A percentile compares a stretch with the other conserved stretches of the same genome.
These are phyloP conservation scores for Penicillium odoratum DNA, from an alignment of 495 filamentous ascomycete genomes.

Conservation along the genomic window DNA sequence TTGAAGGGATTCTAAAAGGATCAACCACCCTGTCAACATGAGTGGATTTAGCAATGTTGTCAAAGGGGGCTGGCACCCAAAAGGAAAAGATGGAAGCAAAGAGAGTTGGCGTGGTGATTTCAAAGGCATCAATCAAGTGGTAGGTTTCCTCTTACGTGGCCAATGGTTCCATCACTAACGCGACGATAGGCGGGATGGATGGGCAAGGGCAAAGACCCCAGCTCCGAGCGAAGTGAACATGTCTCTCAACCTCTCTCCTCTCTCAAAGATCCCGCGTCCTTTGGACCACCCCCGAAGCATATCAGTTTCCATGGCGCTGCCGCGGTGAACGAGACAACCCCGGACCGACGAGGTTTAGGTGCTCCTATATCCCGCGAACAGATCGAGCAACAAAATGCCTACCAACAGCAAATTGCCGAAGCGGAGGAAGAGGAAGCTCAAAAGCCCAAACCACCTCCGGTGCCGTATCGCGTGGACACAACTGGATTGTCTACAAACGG, in stretches of 20 bases:
- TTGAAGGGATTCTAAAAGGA: not conserved
- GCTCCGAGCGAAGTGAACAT: conserved; percentile 42
- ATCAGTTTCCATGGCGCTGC: conserved; percentile 54
- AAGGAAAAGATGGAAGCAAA: conserved; percentile 53
- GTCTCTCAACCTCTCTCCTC: conserved; percentile 69
- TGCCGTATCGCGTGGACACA: conserved; percentile 67
- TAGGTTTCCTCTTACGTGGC: conserved; percentile 25
- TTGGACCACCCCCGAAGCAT: conserved; percentile 83
- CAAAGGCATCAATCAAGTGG: conserved; percentile 61
- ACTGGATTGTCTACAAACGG: conserved; percentile 67
- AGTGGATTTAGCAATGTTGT: conserved; percentile 50
- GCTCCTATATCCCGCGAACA: conserved; percentile 47
- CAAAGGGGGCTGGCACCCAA: conserved; percentile 61
- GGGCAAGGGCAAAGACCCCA: conserved; percentile 52
- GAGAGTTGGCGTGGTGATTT: conserved; percentile 61
- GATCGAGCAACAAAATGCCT: conserved; percentile 27
- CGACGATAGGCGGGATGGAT: conserved; percentile 31
- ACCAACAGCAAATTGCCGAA: conserved; percentile 37
- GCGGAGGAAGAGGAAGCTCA: conserved; percentile 39
- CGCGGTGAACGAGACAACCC: conserved; percentile 48
- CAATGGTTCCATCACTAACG: conserved; percentile 10
- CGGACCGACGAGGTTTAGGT: conserved; percentile 49
- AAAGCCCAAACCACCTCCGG: conserved; percentile 54
- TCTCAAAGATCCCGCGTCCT: conserved; percentile 78
- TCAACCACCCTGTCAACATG: conserved; percentile 32